Evolutionary conservation across 2,329 filamentous ascomycete genomes (phyloP), one percentile per base, ranked within the genome.

Genomic region (Colletotrichum magnum): DNA sequence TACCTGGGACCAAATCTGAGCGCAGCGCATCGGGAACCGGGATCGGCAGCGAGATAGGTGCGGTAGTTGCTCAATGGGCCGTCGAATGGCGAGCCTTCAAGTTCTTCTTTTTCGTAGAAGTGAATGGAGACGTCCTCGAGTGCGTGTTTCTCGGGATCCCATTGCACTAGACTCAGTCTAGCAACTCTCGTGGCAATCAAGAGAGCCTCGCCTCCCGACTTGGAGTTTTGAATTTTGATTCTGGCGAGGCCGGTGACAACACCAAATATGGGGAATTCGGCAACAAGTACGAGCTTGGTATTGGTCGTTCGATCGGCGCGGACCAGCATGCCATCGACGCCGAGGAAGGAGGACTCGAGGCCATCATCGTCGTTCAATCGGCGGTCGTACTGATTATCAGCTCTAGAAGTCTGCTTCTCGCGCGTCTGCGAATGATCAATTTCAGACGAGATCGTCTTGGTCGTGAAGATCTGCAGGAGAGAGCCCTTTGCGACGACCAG

Each of bases 21-120:
- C 57, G 95, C 94, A 39, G 95, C 96, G 82, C 97, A 99, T 83
- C 95, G 89, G 82, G 94, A 97, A 74, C 92, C 92, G 2, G 96
- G 95, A 76, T 99, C 96, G 68, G 95, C 93, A 58, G 92, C 92
- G 75, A 99, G 85, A 75, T 93, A 93, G 79, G 93, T 97, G 79
- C 90, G 88, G 78, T 92, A 94, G 71, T 93, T 89, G 77, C 89
- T 90, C 75, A 97, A 83, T 64, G 92, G 88, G 60, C 92, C 88
- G 58, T 92, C 90, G 92, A 94, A 98, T 0, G 95, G 95, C 71
- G 90, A 92, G 61, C 92, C 90, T 73, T 92, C 90, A 71, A 95
- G 85, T 77, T 97, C 95, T 77, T 98, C 95, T 79, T 96, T 93
- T 80, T 99, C 96, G 82, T 98, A 99, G 85, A 95, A 98, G 83